A percentile compares a stretch with the other conserved stretches of the same genome.
phyloP scores from a whole-genome alignment of 1,284 basidiomycete genomes.

The Rhodotorula sp. region DNA sequence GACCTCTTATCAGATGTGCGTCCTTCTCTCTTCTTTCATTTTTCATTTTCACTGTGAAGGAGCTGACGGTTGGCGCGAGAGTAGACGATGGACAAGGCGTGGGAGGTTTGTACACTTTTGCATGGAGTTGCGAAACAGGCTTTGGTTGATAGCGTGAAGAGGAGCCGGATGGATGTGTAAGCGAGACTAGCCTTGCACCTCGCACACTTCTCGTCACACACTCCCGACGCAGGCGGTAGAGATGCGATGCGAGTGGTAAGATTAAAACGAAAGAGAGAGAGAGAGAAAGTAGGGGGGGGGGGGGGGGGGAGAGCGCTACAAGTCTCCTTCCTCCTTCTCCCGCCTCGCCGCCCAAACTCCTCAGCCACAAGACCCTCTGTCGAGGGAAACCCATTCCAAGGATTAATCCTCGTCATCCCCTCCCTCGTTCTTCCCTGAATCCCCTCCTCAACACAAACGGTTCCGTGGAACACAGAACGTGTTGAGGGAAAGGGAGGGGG shows the following conservation, averaged over 20 bases:
- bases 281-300: too few species aligned
- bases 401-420: not conserved
- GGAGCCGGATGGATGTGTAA: not conserved
- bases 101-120: slow-evolving; percentile 67
- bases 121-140: slow-evolving; percentile 54
- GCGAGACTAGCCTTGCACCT: not conserved
- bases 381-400: not conserved
- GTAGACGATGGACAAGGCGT: slow-evolving; percentile 66
- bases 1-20: slow-evolving; percentile 60
- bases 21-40: slow-evolving; percentile 14
- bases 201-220: too few species aligned
- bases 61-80: too few species aligned
- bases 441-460: not conserved
- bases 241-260: too few species aligned
- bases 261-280: too few species aligned
- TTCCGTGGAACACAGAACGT: not conserved
- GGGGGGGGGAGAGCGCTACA: too few species aligned
- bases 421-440: not conserved
- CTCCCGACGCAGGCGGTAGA: too few species aligned
- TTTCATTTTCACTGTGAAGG: too few species aligned
- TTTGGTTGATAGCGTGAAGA: not conserved
- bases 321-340: too few species aligned
- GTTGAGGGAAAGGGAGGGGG: too few species aligned
- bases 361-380: not conserved
- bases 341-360: not conserved